Conservation (phyloP, 805 yeast species). For the Zygosaccharomyces gambellarensis region DNA sequence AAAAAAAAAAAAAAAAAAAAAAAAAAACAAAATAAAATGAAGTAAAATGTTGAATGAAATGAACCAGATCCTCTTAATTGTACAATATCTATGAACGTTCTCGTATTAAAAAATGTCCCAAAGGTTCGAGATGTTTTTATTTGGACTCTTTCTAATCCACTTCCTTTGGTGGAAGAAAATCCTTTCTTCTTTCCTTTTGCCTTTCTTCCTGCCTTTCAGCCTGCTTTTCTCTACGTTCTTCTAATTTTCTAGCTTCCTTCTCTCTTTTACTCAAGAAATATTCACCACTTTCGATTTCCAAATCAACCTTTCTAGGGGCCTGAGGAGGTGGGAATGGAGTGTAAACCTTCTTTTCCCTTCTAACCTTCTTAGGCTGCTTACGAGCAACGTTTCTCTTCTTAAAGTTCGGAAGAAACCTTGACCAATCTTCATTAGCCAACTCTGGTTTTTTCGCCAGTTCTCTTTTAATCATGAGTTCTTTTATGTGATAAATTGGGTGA, state of each 20-base stretch:
- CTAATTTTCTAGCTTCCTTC: constrained; percentile 63
- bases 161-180: constrained; percentile 84
- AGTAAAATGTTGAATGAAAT: not conserved
- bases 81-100: not conserved
- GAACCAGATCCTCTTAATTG: not conserved
- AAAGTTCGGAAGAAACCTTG: constrained; percentile 91
- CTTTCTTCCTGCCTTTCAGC: constrained; percentile 60
- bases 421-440: constrained; percentile 93
- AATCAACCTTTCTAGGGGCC: constrained; percentile 92
- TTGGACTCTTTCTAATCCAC: constrained; percentile 40
- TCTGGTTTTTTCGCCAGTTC: constrained; percentile 95
- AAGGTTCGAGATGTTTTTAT: not conserved
- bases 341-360: constrained; percentile 65
- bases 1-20: too few relatives aligned
- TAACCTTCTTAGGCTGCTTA: constrained; percentile 71
- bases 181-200: constrained; percentile 68
- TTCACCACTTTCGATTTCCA: constrained; percentile 97
- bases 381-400: constrained; percentile 95
- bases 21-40: not conserved
- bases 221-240: constrained; percentile 76
- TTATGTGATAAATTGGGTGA: constrained; percentile 97
- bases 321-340: constrained; percentile 99
- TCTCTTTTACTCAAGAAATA: constrained; percentile 87
- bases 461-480: constrained; percentile 94
- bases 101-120: not conserved